phyloP scores from a whole-genome alignment of 129 eudicot genomes.

The Kitagawia praeruptora region DNA sequence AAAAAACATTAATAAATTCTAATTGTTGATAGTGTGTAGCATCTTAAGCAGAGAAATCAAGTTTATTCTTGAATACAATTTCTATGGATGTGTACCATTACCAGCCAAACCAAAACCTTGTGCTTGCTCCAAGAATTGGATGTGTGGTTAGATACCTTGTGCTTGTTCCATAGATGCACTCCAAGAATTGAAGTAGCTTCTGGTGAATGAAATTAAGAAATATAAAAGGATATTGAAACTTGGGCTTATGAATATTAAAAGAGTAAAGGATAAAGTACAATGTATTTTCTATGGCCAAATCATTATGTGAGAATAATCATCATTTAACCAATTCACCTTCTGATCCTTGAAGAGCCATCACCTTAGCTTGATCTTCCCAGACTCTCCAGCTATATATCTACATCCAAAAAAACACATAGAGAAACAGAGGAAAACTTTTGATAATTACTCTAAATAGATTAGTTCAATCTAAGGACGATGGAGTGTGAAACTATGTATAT shows the following conservation, averaged over 20 bases:
- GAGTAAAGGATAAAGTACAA: neutral
- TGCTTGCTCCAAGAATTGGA: slow-evolving; percentile 89
- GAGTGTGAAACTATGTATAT: neutral
- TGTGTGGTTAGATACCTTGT: slow-evolving; percentile 48
- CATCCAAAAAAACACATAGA: neutral
- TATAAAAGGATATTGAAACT: neutral
- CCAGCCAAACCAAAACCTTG: slow-evolving; percentile 87
- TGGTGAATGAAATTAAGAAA: slow-evolving; percentile 12
- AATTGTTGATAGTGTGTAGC: neutral
- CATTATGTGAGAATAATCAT: neutral
- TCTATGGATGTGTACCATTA: slow-evolving; percentile 17
- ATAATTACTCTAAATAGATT: neutral
- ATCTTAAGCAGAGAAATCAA: neutral
- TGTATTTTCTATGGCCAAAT: neutral
- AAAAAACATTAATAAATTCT: neutral
- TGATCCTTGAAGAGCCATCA: slow-evolving; percentile 42
- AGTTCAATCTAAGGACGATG: neutral
- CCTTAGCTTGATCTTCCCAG: neutral
- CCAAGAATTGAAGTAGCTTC: slow-evolving; percentile 22
- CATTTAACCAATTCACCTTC: slow-evolving; percentile 26
- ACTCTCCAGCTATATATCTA: too few relatives aligned
- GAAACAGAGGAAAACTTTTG: neutral
- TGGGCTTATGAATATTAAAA: neutral
- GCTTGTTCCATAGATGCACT: slow-evolving; percentile 28
- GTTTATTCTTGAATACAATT: neutral